A percentile compares a stretch with the other conserved stretches of the same genome.
phyloP scores from a whole-genome alignment of 2,329 filamentous ascomycete species.

The Talaromyces sp. region DNA sequence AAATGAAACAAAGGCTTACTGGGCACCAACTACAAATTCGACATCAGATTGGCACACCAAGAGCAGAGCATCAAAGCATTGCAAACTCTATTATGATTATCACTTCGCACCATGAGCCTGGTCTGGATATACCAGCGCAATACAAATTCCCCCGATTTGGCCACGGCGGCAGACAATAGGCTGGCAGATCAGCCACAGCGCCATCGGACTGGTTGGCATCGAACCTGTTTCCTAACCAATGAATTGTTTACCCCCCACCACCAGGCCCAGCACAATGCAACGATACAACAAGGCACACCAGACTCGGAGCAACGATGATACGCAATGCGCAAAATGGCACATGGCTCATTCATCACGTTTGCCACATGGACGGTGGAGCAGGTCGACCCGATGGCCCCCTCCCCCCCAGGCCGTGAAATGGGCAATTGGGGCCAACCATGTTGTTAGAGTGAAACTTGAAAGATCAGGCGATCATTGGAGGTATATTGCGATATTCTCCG shows the following conservation, averaged over 20 bases:
- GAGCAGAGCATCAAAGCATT: background rate
- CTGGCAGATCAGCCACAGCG: constrained; percentile 1
- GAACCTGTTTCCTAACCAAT: background rate
- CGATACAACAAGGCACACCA: background rate
- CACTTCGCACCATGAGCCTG: background rate
- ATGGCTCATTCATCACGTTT: background rate
- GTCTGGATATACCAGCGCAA: background rate
- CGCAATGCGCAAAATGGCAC: background rate
- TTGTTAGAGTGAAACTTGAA: background rate
- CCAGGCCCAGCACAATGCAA: too few relatives aligned
- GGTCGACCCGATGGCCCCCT: background rate
- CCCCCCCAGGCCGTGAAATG: too few relatives aligned
- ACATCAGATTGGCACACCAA: background rate
- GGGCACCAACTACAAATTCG: background rate
- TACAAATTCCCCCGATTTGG: background rate
- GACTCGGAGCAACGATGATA: background rate
- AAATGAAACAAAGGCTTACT: background rate
- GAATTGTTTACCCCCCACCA: background rate
- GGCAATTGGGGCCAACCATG: background rate
- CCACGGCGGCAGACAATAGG: background rate
- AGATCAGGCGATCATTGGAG: too few relatives aligned
- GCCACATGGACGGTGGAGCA: constrained; percentile 2
- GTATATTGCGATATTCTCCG: too few relatives aligned
- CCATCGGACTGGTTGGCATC: background rate
- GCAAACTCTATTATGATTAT: background rate